Conservation (phyloP, 1,284 basidiomycete species). For the Mycena sp. region DNA sequence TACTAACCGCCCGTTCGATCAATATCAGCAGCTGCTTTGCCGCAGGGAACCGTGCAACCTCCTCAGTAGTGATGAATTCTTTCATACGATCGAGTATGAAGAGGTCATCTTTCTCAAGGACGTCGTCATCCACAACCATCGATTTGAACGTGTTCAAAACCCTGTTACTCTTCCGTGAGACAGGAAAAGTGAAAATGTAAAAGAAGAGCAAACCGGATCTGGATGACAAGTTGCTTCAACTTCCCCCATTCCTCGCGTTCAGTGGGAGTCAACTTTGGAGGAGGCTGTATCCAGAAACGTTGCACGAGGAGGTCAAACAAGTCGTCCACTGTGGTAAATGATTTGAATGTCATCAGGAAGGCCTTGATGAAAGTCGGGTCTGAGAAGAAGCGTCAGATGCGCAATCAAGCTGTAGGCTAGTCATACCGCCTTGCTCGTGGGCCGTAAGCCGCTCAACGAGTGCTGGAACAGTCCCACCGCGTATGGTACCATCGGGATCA, state of each 20-base stretch:
- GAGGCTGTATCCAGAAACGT: conserved; percentile 86
- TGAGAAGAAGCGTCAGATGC: conserved; percentile 39
- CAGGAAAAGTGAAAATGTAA: neutral
- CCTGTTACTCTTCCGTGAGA: conserved; percentile 47
- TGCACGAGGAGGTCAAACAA: conserved; percentile 88
- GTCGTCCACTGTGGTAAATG: conserved; percentile 89
- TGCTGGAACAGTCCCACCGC: conserved; percentile 88
- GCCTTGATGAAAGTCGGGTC: conserved; percentile 90
- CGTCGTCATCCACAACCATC: conserved; percentile 83
- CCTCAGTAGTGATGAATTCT: conserved; percentile 77
- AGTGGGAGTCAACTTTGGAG: conserved; percentile 68
- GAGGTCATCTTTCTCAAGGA: conserved; percentile 84
- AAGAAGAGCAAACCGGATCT: conserved; percentile 73
- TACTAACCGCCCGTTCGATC: conserved; percentile 82
- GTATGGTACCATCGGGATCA: conserved; percentile 84
- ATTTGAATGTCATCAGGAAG: conserved; percentile 97
- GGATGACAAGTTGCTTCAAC: conserved; percentile 90
- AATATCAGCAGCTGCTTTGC: conserved; percentile 77
- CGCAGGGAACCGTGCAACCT: conserved; percentile 69
- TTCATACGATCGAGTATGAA: conserved; percentile 83
- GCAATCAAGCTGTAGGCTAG: neutral
- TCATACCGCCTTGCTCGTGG: conserved; percentile 81
- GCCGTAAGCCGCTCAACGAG: conserved; percentile 91
- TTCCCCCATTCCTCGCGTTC: conserved; percentile 88
- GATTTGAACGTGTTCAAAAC: conserved; percentile 87